Evolutionary conservation across 2,329 filamentous ascomycete species (phyloP), one percentile per base, ranked within the genome.

Genomic region (Fusarium napiforme): DNA sequence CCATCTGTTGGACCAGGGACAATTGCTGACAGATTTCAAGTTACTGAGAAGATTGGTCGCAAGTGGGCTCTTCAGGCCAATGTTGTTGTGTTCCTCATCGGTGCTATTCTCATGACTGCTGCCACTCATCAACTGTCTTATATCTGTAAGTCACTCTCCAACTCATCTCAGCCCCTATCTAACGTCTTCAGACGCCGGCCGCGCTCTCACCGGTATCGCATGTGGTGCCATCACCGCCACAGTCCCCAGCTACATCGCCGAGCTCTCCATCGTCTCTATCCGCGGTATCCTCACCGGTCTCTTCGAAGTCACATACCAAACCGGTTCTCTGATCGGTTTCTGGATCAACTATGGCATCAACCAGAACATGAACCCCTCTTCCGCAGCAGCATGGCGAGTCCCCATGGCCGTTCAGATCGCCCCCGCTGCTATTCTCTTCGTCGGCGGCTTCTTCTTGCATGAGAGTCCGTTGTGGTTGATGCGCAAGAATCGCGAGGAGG

Each of bases 161-260:
- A 26, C 4, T 4, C 10, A 2, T 14, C 6, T 6, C 1, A 4
- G 8, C 2, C 1, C 2, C 5, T n/a, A 4, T 39, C 53, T 75
- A 43, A 67, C 19, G 40, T 7, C 3, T 21, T 4, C 18, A 91
- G 89, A 90, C 86, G 77, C 84, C 85, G 62, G 90, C 1, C 87
- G 90, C 16, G 87, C 88, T 69, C 81, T 90, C 39, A 88, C 87
- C 4, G 88, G 89, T 4, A 85, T 88, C 77, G 88, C 87, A 26
- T 85, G 89, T 50, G 89, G 88, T n/a, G 79, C 88, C 45, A 84
- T 89, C 76, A 87, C 85, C 14, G 89, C 88, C 76, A 88, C 87
- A 10, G 87, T 92, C 6, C 90, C 90, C 7, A 86, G 89, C 39
- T 92, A 92, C 77, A 89, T 91, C 65, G 87, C 89, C 15, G 90